These are phyloP conservation scores for Botrytis squamosa DNA, from an alignment of 2,329 filamentous ascomycete species.

Conservation along the genomic window DNA sequence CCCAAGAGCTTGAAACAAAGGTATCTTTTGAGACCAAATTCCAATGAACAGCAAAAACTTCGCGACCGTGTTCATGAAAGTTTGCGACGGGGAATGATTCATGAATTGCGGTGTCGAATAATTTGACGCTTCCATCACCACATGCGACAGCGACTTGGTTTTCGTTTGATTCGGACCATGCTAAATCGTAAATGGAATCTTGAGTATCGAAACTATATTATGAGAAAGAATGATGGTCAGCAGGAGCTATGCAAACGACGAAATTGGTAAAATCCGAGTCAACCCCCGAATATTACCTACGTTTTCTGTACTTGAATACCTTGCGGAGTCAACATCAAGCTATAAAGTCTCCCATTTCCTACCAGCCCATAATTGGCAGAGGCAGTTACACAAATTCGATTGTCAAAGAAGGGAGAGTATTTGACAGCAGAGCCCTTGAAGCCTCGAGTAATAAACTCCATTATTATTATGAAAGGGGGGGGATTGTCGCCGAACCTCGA, in stretches of 20 bases:
- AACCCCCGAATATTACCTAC: constrained; percentile 45
- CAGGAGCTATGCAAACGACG: not conserved
- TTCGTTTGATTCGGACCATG: constrained; percentile 96
- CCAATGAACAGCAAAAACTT: constrained; percentile 92
- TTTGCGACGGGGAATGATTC: constrained; percentile 81
- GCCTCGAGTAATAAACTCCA: constrained; percentile 89
- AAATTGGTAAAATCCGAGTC: not conserved
- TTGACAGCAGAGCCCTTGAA: constrained; percentile 97
- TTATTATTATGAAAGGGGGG: constrained; percentile 51
- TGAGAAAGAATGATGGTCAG: not conserved
- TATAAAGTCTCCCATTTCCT: constrained; percentile 87
- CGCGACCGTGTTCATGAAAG: constrained; percentile 90
- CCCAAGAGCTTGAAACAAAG: constrained; percentile 92
- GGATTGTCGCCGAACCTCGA: not conserved
- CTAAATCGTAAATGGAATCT: constrained; percentile 90
- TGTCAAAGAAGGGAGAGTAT: constrained; percentile 98
- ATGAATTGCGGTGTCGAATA: constrained; percentile 80
- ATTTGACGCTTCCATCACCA: constrained; percentile 90
- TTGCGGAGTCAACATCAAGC: constrained; percentile 76
- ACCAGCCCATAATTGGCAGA: constrained; percentile 97
- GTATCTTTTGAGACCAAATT: constrained; percentile 87
- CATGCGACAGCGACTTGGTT: constrained; percentile 87
- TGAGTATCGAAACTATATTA: constrained; percentile 84
- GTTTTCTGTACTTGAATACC: constrained; percentile 84
- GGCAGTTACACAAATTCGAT: constrained; percentile 81